These are phyloP conservation scores for Wallacemonas sp. DNA, from an alignment of 208 protist genomes.

Conservation along the genomic window DNA sequence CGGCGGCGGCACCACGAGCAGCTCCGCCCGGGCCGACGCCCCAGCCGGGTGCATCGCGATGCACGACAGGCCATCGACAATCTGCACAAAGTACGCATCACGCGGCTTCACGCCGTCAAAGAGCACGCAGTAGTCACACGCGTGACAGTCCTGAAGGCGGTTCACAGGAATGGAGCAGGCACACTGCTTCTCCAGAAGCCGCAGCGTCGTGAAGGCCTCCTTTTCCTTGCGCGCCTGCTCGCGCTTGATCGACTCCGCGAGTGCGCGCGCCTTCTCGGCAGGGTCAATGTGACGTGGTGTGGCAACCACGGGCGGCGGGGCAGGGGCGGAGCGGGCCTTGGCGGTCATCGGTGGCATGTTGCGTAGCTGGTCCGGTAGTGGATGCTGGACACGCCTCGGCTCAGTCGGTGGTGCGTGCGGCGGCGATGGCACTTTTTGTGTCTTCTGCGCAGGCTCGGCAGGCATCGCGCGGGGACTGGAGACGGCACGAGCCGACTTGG, in stretches of 20 bases:
- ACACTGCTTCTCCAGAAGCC: constrained; percentile 13
- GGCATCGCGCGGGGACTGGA: background rate
- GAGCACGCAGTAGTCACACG: constrained; percentile 42
- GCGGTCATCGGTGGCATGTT: background rate
- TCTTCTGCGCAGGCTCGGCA: background rate
- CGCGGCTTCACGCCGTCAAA: constrained; percentile 26
- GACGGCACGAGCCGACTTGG: background rate
- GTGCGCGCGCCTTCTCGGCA: constrained; percentile 10
- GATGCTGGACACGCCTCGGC: constrained; percentile 1
- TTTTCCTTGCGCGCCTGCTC: constrained; percentile 17
- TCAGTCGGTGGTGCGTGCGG: too few species aligned
- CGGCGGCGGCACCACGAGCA: constrained; percentile 22
- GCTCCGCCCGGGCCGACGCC: constrained; percentile 22
- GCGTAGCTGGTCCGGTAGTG: background rate
- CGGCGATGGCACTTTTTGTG: background rate
- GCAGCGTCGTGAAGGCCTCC: constrained; percentile 3
- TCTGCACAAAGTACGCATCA: constrained; percentile 21
- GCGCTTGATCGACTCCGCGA: constrained; percentile 4
- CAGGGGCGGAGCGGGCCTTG: background rate
- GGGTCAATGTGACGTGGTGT: background rate
- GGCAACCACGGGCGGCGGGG: background rate
- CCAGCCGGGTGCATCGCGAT: constrained; percentile 12
- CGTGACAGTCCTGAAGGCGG: constrained; percentile 19
- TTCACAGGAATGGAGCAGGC: constrained; percentile 16
- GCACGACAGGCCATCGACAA: constrained; percentile 12